These are phyloP conservation scores for Epichloe aotearoae DNA, from an alignment of 2,329 filamentous ascomycete genomes.

Conservation along the genomic window DNA sequence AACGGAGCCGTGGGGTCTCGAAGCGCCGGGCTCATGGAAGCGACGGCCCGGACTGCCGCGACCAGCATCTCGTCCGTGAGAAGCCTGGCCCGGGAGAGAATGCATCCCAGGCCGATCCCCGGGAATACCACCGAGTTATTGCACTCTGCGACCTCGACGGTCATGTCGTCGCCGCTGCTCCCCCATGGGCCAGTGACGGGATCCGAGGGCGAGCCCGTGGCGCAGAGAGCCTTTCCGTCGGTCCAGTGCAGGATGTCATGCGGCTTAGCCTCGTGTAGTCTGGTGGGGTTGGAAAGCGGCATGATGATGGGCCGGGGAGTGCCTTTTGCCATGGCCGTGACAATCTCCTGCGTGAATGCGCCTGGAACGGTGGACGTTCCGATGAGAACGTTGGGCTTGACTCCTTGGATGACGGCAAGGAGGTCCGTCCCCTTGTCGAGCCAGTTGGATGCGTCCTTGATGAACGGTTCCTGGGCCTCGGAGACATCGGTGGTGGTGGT, in stretches of 20 bases:
- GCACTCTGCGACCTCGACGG: conserved; percentile 56
- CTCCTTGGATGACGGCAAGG: conserved; percentile 50
- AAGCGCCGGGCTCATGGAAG: conserved; percentile 57
- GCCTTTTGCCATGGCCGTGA: conserved; percentile 63
- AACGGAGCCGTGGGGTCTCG: conserved; percentile 49
- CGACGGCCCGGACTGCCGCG: conserved; percentile 61
- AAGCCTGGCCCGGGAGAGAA: conserved; percentile 53
- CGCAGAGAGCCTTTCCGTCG: conserved; percentile 60
- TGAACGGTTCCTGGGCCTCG: conserved; percentile 52
- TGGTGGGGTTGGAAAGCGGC: conserved; percentile 75
- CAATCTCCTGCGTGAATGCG: conserved; percentile 61
- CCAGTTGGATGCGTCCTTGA: conserved; percentile 53
- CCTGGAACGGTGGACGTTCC: conserved; percentile 71
- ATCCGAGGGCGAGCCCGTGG: conserved; percentile 72
- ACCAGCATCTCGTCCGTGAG: conserved; percentile 72
- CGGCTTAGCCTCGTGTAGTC: conserved; percentile 70
- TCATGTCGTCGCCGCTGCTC: conserved; percentile 27
- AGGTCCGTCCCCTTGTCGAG: conserved; percentile 42
- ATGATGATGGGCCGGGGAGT: conserved; percentile 63
- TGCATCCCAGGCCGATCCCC: conserved; percentile 67
- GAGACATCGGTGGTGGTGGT: conserved; percentile 51
- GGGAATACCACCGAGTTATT: conserved; percentile 83
- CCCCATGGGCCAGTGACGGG: conserved; percentile 52
- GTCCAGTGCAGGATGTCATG: conserved; percentile 69
- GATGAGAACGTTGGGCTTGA: conserved; percentile 70